These are phyloP conservation scores for Penicillium thymicola DNA, from an alignment of 2,329 filamentous ascomycete species.

Conservation along the genomic window DNA sequence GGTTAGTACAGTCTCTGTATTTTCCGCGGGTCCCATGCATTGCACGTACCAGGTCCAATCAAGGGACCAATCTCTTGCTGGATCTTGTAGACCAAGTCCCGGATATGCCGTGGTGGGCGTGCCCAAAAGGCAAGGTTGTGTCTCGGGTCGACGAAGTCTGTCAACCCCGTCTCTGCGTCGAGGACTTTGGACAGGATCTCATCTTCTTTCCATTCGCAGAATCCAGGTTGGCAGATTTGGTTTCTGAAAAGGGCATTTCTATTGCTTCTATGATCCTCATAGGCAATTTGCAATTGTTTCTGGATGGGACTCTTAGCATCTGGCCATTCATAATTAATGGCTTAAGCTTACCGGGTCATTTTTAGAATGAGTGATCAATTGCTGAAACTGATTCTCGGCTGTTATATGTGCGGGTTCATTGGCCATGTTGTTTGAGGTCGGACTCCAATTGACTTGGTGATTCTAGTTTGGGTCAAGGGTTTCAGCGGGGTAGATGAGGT, in stretches of 20 bases:
- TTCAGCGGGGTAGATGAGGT: slow-evolving; percentile 8
- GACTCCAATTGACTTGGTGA: neutral
- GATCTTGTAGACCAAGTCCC: slow-evolving; percentile 63
- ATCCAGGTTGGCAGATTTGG: slow-evolving; percentile 67
- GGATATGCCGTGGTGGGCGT: slow-evolving; percentile 69
- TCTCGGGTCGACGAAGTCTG: slow-evolving; percentile 69
- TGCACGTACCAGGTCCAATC: slow-evolving; percentile 62
- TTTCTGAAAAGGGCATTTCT: slow-evolving; percentile 73
- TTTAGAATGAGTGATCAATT: slow-evolving; percentile 65
- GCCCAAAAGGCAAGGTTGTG: slow-evolving; percentile 89
- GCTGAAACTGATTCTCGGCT: slow-evolving; percentile 66
- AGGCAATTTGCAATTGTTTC: slow-evolving; percentile 60
- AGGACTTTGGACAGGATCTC: slow-evolving; percentile 69
- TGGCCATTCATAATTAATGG: neutral
- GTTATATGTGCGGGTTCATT: neutral
- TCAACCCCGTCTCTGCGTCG: slow-evolving; percentile 57
- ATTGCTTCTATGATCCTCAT: slow-evolving; percentile 68
- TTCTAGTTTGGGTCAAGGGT: neutral
- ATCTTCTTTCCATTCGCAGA: slow-evolving; percentile 71
- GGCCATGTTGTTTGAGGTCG: slow-evolving; percentile 3
- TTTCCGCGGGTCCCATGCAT: neutral
- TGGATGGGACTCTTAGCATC: slow-evolving; percentile 40
- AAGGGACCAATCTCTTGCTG: slow-evolving; percentile 63
- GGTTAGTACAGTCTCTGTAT: neutral
- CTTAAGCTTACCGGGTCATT: slow-evolving; percentile 59